A percentile compares a stretch with the other conserved stretches of the same genome.
phyloP scores from a whole-genome alignment of 768 basidiomycete genomes.

The Russula lepida region DNA sequence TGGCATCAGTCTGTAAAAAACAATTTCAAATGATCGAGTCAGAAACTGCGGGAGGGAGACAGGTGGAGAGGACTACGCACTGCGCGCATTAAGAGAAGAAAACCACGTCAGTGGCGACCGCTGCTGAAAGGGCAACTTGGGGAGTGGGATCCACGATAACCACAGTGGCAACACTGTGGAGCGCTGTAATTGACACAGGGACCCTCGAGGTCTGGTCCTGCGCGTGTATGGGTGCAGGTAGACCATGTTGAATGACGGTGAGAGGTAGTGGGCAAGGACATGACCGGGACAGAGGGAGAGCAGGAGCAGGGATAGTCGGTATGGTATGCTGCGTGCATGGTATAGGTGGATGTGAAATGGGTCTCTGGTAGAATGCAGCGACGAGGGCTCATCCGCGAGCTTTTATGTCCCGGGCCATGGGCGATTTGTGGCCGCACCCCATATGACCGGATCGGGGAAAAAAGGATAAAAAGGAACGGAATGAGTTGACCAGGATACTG shows the following conservation, averaged over 20 bases:
- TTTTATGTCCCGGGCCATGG: slow-evolving; percentile 14
- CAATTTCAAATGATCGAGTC: not conserved
- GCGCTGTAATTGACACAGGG: slow-evolving; percentile 40
- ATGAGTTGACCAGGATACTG: slow-evolving; percentile 4
- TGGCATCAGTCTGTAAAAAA: not conserved
- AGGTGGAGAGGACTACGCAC: not conserved
- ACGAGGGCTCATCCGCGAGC: not conserved
- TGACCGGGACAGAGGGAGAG: slow-evolving; percentile 1
- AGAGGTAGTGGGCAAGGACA: slow-evolving; percentile 20
- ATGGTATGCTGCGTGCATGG: slow-evolving; percentile 1
- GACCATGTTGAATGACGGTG: not conserved
- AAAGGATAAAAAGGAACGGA: slow-evolving; percentile 2
- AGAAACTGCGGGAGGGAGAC: not conserved
- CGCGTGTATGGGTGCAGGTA: slow-evolving; percentile 11
- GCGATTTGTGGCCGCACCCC: slow-evolving; percentile 12
- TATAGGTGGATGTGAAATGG: not conserved
- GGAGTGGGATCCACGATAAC: slow-evolving; percentile 47
- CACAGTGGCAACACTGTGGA: slow-evolving; percentile 67
- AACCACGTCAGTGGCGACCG: slow-evolving; percentile 27
- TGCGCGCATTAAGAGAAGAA: not conserved
- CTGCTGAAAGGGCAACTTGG: slow-evolving; percentile 50
- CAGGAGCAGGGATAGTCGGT: not conserved
- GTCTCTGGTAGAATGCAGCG: slow-evolving; percentile 2
- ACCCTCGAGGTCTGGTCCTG: slow-evolving; percentile 23
- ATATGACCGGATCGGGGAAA: slow-evolving; percentile 7